These are phyloP conservation scores for Uronychia binucleata DNA, from an alignment of 73 alveolate species.

Conservation along the genomic window DNA sequence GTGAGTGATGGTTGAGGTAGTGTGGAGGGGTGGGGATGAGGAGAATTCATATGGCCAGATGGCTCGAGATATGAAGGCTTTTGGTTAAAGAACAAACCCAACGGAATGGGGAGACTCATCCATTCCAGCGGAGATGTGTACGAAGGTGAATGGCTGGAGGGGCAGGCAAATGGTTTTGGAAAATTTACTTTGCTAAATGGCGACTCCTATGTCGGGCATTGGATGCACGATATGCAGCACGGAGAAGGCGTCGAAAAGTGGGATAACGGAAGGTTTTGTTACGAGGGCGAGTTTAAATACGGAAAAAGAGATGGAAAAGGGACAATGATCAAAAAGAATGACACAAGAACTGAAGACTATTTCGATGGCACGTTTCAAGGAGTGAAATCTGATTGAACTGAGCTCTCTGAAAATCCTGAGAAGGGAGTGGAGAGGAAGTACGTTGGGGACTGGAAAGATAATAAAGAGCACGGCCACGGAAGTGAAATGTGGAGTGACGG, in stretches of 20 bases:
- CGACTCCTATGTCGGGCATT: constrained; percentile 75
- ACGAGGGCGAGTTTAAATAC: constrained; percentile 40
- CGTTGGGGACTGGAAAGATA: neutral
- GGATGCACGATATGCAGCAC: constrained; percentile 77
- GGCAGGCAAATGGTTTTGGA: constrained; percentile 88
- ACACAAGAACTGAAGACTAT: too few relatives aligned
- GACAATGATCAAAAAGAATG: constrained; percentile 3
- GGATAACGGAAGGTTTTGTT: constrained; percentile 28
- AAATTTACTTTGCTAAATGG: constrained; percentile 77
- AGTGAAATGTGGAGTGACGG: neutral
- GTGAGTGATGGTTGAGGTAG: too few relatives aligned
- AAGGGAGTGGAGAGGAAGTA: neutral
- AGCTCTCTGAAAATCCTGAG: too few relatives aligned
- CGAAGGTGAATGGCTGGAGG: constrained; percentile 58
- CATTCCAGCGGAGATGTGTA: constrained; percentile 58
- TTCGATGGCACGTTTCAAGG: too few relatives aligned
- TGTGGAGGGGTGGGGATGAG: too few relatives aligned
- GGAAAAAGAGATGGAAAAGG: constrained; percentile 50
- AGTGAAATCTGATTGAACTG: too few relatives aligned
- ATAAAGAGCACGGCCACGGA: neutral
- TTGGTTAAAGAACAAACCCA: constrained; percentile 38
- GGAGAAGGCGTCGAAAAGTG: constrained; percentile 67
- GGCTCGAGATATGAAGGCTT: constrained; percentile 65
- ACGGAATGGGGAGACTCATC: constrained; percentile 66
- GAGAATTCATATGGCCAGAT: constrained; percentile 32